Percentiles rank a stretch among this genome's conserved stretches.
These are phyloP conservation scores for Rusavskia elegans DNA, from an alignment of 495 filamentous ascomycete genomes.

Conservation along the genomic window DNA sequence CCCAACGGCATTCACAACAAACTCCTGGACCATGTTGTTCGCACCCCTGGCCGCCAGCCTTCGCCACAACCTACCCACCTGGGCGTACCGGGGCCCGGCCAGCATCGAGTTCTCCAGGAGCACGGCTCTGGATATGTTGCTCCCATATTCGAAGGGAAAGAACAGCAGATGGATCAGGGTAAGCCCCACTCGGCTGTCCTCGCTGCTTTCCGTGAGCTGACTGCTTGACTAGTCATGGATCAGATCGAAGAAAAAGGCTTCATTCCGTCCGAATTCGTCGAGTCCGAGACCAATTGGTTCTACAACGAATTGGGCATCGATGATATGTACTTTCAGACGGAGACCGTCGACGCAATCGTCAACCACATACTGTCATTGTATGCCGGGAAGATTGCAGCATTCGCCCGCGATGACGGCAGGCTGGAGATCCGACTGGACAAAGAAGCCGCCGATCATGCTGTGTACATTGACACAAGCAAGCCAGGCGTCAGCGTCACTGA, in stretches of 20 bases:
- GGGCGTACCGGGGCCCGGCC: slow-evolving; percentile 49
- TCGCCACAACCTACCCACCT: slow-evolving; percentile 88
- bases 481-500: slow-evolving; percentile 60
- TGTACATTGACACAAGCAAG: slow-evolving; percentile 94
- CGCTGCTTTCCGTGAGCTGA: slow-evolving; percentile 1
- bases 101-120: slow-evolving; percentile 57
- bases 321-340: slow-evolving; percentile 96
- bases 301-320: slow-evolving; percentile 95
- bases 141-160: slow-evolving; percentile 86
- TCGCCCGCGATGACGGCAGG: slow-evolving; percentile 80
- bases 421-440: slow-evolving; percentile 91
- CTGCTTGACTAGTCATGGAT: slow-evolving; percentile 42
- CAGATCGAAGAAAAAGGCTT: slow-evolving; percentile 63
- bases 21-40: slow-evolving; percentile 44
- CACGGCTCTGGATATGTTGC: slow-evolving; percentile 92
- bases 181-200: slow-evolving; percentile 13
- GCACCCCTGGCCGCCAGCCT: slow-evolving; percentile 45
- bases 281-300: slow-evolving; percentile 85
- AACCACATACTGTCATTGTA: slow-evolving; percentile 92
- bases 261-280: slow-evolving; percentile 70
- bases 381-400: slow-evolving; percentile 91
- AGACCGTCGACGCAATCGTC: slow-evolving; percentile 71
- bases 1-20: slow-evolving; percentile 33
- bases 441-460: slow-evolving; percentile 86
- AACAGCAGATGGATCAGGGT: slow-evolving; percentile 85